Conservation (phyloP, 768 basidiomycete genomes). For the Mrakia gelida region DNA sequence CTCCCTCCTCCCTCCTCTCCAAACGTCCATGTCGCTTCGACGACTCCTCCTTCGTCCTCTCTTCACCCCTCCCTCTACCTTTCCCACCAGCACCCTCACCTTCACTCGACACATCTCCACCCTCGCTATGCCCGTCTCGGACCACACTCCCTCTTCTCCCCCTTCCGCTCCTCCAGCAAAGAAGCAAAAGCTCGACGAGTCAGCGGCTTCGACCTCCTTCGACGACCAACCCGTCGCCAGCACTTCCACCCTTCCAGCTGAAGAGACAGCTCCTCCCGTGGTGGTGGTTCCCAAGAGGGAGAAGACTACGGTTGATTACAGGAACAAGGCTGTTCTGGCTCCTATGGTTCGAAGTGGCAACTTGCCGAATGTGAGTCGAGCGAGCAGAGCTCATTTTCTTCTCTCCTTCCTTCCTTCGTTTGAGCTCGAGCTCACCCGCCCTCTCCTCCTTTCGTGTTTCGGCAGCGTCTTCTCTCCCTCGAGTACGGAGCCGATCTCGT, state of each 20-base stretch:
- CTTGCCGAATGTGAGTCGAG: slow-evolving; percentile 25
- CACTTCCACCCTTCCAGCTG: not conserved
- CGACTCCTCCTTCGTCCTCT: not conserved
- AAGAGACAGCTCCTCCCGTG: not conserved
- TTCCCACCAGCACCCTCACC: not conserved
- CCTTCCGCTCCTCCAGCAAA: not conserved
- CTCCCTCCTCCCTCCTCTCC: not conserved
- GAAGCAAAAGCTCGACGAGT: slow-evolving; percentile 6
- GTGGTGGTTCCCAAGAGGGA: not conserved
- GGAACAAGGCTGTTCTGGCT: slow-evolving; percentile 86
- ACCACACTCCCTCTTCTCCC: not conserved
- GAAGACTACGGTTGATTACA: slow-evolving; percentile 55
- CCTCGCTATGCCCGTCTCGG: slow-evolving; percentile 1
- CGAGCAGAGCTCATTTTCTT: slow-evolving; percentile 24
- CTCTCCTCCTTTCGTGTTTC: not conserved
- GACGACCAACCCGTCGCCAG: slow-evolving; percentile 16
- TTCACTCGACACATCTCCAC: not conserved
- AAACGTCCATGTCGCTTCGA: slow-evolving; percentile 1
- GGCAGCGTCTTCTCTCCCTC: slow-evolving; percentile 59
- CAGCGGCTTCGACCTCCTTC: not conserved
- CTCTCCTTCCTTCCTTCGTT: not conserved
- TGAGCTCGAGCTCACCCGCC: not conserved
- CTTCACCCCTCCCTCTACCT: not conserved
- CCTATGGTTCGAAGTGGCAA: slow-evolving; percentile 97
- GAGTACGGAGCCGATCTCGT: slow-evolving; percentile 91